A percentile compares a stretch with the other conserved stretches of the same genome.
Conservation (phyloP, 73 alveolate genomes). For the Paramecium caudatum region DNA sequence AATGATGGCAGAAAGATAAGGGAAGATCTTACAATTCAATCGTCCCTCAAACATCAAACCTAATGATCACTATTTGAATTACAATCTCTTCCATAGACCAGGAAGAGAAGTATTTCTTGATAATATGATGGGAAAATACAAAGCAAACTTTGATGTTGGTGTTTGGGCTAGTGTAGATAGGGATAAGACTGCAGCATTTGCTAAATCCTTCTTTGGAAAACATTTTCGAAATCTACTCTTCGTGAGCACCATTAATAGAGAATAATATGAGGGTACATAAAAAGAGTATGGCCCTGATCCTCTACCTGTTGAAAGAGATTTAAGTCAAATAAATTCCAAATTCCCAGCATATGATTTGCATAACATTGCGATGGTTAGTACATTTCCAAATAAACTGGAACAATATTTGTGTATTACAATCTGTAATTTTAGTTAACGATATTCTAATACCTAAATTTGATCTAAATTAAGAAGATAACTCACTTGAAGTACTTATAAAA, state of each 20-base stretch:
- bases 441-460: conserved; percentile 62
- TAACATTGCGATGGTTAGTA: conserved; percentile 58
- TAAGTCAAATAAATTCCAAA: conserved; percentile 21
- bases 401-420: conserved; percentile 20
- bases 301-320: conserved; percentile 55
- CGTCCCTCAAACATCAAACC: conserved; percentile 51
- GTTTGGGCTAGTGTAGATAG: conserved; percentile 73
- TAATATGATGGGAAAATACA: conserved; percentile 34
- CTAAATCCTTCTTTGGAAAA: conserved; percentile 75
- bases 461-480: conserved; percentile 44
- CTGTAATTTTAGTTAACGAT: conserved; percentile 58
- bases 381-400: conserved; percentile 48
- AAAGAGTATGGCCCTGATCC: conserved; percentile 71
- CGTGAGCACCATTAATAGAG: conserved; percentile 69
- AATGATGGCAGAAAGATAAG: conserved; percentile 27
- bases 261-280: conserved; percentile 69
- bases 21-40: conserved; percentile 6
- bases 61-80: conserved; percentile 64
- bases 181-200: conserved; percentile 69
- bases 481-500: conserved; percentile 64
- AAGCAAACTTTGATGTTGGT: conserved; percentile 68
- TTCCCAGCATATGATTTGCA: conserved; percentile 64
- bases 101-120: conserved; percentile 71
- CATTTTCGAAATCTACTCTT: conserved; percentile 71
- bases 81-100: conserved; percentile 54